Conservation (phyloP, 352 stramenopile species). For the Aphanomyces invadans region DNA sequence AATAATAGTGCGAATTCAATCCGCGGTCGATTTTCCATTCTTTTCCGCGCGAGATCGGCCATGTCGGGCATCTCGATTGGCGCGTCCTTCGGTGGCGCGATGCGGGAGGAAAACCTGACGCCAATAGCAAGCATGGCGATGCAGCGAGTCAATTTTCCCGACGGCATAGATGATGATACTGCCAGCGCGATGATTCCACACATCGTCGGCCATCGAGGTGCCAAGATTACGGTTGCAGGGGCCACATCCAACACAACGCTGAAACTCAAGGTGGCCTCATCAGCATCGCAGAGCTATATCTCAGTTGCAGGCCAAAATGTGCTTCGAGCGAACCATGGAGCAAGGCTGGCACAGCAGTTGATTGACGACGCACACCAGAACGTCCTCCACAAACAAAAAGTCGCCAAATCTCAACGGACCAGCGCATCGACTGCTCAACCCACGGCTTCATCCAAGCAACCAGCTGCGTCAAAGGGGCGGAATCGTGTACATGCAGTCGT, state of each 20-base stretch:
- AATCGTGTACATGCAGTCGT: too few relatives aligned
- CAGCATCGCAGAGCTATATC: slow-evolving; percentile 1
- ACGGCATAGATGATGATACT: background rate
- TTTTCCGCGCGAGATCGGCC: background rate
- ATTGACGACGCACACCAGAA: background rate
- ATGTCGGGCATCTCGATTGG: slow-evolving; percentile 19
- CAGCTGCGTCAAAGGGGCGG: too few relatives aligned
- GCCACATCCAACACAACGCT: slow-evolving; percentile 6
- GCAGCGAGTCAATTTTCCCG: slow-evolving; percentile 13
- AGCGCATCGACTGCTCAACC: too few relatives aligned
- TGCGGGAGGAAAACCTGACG: background rate
- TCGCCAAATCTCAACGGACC: background rate
- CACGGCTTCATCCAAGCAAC: too few relatives aligned
- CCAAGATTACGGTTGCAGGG: slow-evolving; percentile 14
- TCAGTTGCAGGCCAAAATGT: background rate
- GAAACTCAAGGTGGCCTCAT: background rate
- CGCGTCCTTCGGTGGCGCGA: slow-evolving; percentile 7
- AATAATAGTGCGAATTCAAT: background rate
- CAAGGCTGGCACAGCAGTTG: slow-evolving; percentile 9
- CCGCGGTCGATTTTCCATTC: background rate
- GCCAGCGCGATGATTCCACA: slow-evolving; percentile 4
- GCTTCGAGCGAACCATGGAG: slow-evolving; percentile 7
- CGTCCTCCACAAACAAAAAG: background rate
- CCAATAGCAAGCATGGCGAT: slow-evolving; percentile 6
- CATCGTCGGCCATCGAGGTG: background rate